Evolutionary conservation across 352 stramenopile genomes (phyloP).

Genomic region (Pythium aphanidermatum): DNA sequence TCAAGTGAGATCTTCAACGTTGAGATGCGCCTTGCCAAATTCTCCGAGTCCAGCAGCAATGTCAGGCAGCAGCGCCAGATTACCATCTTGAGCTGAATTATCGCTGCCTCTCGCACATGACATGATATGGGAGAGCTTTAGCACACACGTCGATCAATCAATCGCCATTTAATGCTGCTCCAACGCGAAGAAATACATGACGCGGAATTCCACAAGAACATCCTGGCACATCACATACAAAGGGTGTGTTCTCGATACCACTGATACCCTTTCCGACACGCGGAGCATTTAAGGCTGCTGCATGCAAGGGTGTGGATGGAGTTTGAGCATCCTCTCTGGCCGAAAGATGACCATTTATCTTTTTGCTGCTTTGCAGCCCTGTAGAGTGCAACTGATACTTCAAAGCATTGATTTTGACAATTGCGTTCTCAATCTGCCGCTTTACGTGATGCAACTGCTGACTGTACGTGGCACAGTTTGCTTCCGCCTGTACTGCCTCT

Average conservation of each 20-base stretch:
- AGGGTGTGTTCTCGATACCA: conserved; percentile 10
- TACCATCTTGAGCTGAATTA: too few species aligned
- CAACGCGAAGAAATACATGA: conserved; percentile 51
- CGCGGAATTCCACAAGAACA: conserved; percentile 52
- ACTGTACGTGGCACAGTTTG: conserved; percentile 21
- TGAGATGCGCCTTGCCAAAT: too few species aligned
- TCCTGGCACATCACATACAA: conserved; percentile 46
- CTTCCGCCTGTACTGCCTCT: conserved; percentile 32
- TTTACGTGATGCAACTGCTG: conserved; percentile 36
- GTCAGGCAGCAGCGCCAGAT: too few species aligned
- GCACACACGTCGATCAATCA: too few species aligned
- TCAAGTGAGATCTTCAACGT: too few species aligned
- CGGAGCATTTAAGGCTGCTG: conserved; percentile 5
- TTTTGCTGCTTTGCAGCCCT: background rate
- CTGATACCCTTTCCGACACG: background rate
- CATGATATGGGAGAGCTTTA: too few species aligned
- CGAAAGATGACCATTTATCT: too few species aligned
- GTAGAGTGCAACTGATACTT: conserved; percentile 1
- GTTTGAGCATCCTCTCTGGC: conserved; percentile 6
- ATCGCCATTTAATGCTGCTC: conserved; percentile 42
- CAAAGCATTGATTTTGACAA: conserved; percentile 40
- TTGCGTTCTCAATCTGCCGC: conserved; percentile 44
- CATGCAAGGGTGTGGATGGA: conserved; percentile 7
- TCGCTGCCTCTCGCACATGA: too few species aligned
- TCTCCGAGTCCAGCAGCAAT: too few species aligned